These are phyloP conservation scores for Eucalyptus decipiens DNA, from an alignment of 345 rosid genomes.

Conservation along the genomic window DNA sequence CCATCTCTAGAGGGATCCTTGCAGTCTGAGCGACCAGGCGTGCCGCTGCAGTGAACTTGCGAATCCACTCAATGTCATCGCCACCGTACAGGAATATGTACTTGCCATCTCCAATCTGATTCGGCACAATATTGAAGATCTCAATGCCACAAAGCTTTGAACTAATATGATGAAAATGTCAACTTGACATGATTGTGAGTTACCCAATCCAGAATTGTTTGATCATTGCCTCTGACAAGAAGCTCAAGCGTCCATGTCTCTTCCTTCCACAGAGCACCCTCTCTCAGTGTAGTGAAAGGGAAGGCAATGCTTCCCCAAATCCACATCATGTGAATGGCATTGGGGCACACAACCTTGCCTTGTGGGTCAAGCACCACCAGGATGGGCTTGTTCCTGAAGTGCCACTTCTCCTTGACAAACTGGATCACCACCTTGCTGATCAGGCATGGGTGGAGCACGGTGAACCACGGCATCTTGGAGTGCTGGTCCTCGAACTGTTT, in stretches of 20 bases:
- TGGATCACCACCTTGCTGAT: constrained; percentile 46
- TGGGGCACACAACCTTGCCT: constrained; percentile 66
- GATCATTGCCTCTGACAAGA: constrained; percentile 56
- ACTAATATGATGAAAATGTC: background rate
- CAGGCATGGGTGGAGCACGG: constrained; percentile 43
- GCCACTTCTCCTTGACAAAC: constrained; percentile 64
- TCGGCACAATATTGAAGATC: background rate
- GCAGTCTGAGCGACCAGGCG: constrained; percentile 31
- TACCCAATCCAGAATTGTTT: constrained; percentile 64
- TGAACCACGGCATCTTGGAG: constrained; percentile 58
- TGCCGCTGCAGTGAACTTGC: constrained; percentile 48
- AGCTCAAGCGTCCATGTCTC: constrained; percentile 71
- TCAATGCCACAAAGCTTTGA: background rate
- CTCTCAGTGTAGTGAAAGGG: constrained; percentile 68
- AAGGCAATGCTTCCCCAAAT: constrained; percentile 89
- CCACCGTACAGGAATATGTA: constrained; percentile 87
- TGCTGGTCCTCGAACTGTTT: constrained; percentile 37
- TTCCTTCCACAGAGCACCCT: constrained; percentile 69
- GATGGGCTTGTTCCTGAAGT: constrained; percentile 80
- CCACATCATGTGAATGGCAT: constrained; percentile 97
- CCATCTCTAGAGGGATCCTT: constrained; percentile 58
- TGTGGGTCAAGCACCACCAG: constrained; percentile 80
- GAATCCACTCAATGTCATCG: constrained; percentile 64
- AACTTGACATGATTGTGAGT: background rate
- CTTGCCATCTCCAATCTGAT: constrained; percentile 54